Conservation (phyloP, 768 basidiomycete genomes). For the Solioccasus polychromus region DNA sequence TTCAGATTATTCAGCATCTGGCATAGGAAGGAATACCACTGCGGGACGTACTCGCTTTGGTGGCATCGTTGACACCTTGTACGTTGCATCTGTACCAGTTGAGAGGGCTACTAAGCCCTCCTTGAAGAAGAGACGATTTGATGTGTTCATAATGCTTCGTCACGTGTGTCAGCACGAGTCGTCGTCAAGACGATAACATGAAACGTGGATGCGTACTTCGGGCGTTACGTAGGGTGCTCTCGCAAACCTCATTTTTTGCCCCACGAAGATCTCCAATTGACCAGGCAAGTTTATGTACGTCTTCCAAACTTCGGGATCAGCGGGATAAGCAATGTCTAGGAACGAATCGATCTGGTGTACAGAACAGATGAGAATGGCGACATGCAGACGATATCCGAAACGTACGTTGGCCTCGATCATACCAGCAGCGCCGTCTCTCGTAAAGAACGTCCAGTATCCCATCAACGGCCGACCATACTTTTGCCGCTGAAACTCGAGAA, state of each 20-base stretch:
- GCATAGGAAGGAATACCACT: neutral
- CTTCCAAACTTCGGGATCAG: slow-evolving; percentile 35
- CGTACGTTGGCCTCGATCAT: slow-evolving; percentile 36
- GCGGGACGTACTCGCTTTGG: slow-evolving; percentile 26
- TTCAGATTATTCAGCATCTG: slow-evolving; percentile 7
- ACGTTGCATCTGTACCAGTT: slow-evolving; percentile 37
- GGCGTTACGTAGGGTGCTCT: slow-evolving; percentile 32
- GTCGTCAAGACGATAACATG: neutral
- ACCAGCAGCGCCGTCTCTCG: slow-evolving; percentile 27
- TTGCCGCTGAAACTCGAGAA: slow-evolving; percentile 26
- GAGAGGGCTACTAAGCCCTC: slow-evolving; percentile 34
- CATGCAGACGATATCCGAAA: neutral
- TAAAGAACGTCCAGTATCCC: slow-evolving; percentile 44
- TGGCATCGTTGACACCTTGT: slow-evolving; percentile 26
- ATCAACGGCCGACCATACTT: slow-evolving; percentile 36
- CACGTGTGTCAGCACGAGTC: slow-evolving; percentile 6
- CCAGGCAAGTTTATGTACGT: slow-evolving; percentile 35
- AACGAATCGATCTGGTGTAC: slow-evolving; percentile 39
- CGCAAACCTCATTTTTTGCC: slow-evolving; percentile 19
- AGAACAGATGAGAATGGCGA: neutral
- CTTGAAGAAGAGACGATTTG: slow-evolving; percentile 24
- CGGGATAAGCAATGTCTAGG: slow-evolving; percentile 32
- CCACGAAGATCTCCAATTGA: slow-evolving; percentile 30
- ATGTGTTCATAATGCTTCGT: slow-evolving; percentile 29
- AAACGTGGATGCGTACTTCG: slow-evolving; percentile 27